Percentiles rank a stretch among this genome's conserved stretches.
phyloP scores from a whole-genome alignment of 2,329 filamentous ascomycete species.

The Incumbomyces lentus region DNA sequence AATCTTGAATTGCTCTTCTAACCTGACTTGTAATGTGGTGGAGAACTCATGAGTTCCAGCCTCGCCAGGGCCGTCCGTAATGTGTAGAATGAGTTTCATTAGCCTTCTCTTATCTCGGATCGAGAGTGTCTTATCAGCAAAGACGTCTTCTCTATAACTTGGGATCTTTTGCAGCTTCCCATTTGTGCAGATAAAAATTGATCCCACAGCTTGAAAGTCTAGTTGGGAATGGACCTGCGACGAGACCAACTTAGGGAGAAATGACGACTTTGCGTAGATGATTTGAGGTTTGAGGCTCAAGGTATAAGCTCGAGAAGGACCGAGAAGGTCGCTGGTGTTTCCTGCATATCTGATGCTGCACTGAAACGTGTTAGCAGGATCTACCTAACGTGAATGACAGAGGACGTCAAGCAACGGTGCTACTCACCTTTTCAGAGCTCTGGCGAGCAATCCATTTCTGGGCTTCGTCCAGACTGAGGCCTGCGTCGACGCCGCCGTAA shows the following conservation, averaged over 20 bases:
- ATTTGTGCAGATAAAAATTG: slow-evolving; percentile 65
- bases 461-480: slow-evolving; percentile 71
- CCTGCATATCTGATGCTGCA: slow-evolving; percentile 25
- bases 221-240: slow-evolving; percentile 81
- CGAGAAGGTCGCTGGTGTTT: slow-evolving; percentile 30
- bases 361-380: too few species aligned
- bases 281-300: slow-evolving; percentile 76
- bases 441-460: slow-evolving; percentile 57
- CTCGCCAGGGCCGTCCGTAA: slow-evolving; percentile 46
- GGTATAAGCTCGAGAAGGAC: slow-evolving; percentile 64
- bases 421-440: slow-evolving; percentile 27
- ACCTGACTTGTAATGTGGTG: slow-evolving; percentile 38
- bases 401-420: too few species aligned
- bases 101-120: slow-evolving; percentile 71
- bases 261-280: slow-evolving; percentile 69
- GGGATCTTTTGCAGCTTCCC: slow-evolving; percentile 59
- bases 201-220: slow-evolving; percentile 86
- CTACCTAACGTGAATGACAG: too few species aligned
- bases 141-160: slow-evolving; percentile 83
- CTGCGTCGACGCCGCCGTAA: slow-evolving; percentile 79
- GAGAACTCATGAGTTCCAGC: slow-evolving; percentile 42
- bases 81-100: slow-evolving; percentile 91
- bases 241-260: slow-evolving; percentile 73
- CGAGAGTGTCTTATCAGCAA: slow-evolving; percentile 64
- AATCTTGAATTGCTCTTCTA: slow-evolving; percentile 50